These are phyloP conservation scores for Nakaseomyces glabratus DNA, from an alignment of 1,139 yeast genomes.

Conservation along the genomic window DNA sequence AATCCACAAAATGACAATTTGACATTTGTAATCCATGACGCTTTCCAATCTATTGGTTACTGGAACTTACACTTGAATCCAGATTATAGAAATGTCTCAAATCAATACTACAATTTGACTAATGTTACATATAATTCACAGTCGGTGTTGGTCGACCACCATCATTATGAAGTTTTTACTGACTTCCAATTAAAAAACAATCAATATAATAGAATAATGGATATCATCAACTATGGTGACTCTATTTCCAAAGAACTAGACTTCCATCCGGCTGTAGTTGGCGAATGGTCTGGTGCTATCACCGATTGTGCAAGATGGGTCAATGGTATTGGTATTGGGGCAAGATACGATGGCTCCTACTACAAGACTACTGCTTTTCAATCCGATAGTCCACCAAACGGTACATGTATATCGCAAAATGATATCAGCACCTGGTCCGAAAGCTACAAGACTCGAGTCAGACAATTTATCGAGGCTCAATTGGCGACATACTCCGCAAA, in stretches of 20 bases:
- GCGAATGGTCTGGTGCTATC: constrained; percentile 58
- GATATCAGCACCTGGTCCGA: constrained; percentile 30
- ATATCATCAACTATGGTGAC: constrained; percentile 35
- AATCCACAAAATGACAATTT: constrained; percentile 29
- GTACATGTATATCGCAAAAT: constrained; percentile 19
- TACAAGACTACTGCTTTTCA: constrained; percentile 32
- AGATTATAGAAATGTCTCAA: constrained; percentile 24
- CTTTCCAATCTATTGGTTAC: constrained; percentile 42
- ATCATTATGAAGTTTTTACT: constrained; percentile 56
- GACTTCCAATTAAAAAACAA: constrained; percentile 35
- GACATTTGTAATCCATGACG: constrained; percentile 52
- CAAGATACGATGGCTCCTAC: constrained; percentile 48
- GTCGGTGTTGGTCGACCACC: constrained; percentile 45
- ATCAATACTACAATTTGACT: constrained; percentile 16
- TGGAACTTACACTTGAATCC: constrained; percentile 42
- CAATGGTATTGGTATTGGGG: constrained; percentile 51
- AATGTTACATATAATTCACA: constrained; percentile 25
- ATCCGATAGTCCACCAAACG: constrained; percentile 10
- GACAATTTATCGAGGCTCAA: constrained; percentile 44
- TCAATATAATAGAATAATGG: constrained; percentile 23
- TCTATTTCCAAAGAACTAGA: constrained; percentile 33
- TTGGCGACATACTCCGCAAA: constrained; percentile 38
- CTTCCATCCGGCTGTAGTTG: constrained; percentile 46
- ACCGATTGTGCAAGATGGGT: constrained; percentile 62
- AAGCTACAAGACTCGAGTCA: constrained; percentile 32